Conservation (phyloP, 805 yeast genomes). For the Ogataea trehalophila region DNA sequence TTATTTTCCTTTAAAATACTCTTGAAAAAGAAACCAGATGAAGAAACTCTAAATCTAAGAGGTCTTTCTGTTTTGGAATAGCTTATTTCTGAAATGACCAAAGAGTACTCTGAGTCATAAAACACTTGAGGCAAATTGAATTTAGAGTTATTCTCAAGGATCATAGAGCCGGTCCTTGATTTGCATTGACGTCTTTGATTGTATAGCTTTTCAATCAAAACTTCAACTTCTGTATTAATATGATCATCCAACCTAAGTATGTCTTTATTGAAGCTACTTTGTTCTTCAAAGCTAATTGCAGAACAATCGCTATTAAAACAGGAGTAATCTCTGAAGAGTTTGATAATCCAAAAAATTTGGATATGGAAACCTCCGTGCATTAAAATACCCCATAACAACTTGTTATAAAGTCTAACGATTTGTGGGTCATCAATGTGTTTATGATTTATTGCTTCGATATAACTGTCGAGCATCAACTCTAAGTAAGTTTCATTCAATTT, state of each 20-base stretch:
- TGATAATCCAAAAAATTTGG: slow-evolving; percentile 39
- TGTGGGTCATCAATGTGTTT: slow-evolving; percentile 36
- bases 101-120: slow-evolving; percentile 5
- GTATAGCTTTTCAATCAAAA: slow-evolving; percentile 10
- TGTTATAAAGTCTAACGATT: slow-evolving; percentile 30
- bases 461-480: slow-evolving; percentile 35
- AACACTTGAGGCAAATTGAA: slow-evolving; percentile 16
- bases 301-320: slow-evolving; percentile 15
- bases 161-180: slow-evolving; percentile 6
- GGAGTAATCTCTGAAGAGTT: slow-evolving; percentile 29
- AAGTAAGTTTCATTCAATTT: slow-evolving; percentile 17
- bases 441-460: slow-evolving; percentile 31
- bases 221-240: slow-evolving; percentile 5
- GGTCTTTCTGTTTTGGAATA: slow-evolving; percentile 5
- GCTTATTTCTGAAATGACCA: slow-evolving; percentile 9
- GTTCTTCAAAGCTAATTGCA: slow-evolving; percentile 14
- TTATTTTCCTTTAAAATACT: slow-evolving; percentile 16
- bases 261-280: slow-evolving; percentile 9
- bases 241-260: slow-evolving; percentile 9
- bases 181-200: slow-evolving; percentile 13
- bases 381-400: slow-evolving; percentile 38
- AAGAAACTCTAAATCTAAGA: slow-evolving; percentile 9
- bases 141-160: slow-evolving; percentile 8
- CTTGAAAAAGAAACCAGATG: slow-evolving; percentile 10
- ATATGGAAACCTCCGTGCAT: slow-evolving; percentile 42